Conservation (phyloP, 352 stramenopile genomes). For the Stramenopiles sp. region DNA sequence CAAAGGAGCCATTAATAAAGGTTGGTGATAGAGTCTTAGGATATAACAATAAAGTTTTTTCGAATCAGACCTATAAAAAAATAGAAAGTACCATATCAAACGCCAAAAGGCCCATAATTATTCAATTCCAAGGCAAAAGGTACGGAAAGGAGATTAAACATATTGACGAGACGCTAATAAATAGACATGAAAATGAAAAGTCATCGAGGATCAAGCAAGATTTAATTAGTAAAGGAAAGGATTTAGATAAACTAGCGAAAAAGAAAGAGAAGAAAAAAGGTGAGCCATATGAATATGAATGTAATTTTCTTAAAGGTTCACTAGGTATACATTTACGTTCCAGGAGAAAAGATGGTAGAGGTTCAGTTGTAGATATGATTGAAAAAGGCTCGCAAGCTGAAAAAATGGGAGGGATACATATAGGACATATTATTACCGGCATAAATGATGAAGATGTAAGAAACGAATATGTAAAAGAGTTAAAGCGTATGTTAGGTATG, state of each 20-base stretch:
- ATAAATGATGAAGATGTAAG: neutral
- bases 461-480: neutral
- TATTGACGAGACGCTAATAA: neutral
- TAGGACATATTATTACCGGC: neutral
- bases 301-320: neutral
- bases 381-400: neutral
- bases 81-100: neutral
- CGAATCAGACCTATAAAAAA: neutral
- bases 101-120: neutral
- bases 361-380: neutral
- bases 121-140: neutral
- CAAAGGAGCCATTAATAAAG: neutral
- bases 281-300: neutral
- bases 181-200: neutral
- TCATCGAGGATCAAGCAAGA: neutral
- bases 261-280: slow-evolving; percentile 1
- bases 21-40: neutral
- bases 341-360: neutral
- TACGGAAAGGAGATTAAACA: neutral
- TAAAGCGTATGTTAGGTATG: neutral
- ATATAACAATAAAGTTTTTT: neutral
- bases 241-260: neutral
- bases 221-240: neutral
- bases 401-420: neutral
- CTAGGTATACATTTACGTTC: neutral